Conservation (phyloP, 2,329 filamentous ascomycete species). For the Talaromyces rugulosus region DNA sequence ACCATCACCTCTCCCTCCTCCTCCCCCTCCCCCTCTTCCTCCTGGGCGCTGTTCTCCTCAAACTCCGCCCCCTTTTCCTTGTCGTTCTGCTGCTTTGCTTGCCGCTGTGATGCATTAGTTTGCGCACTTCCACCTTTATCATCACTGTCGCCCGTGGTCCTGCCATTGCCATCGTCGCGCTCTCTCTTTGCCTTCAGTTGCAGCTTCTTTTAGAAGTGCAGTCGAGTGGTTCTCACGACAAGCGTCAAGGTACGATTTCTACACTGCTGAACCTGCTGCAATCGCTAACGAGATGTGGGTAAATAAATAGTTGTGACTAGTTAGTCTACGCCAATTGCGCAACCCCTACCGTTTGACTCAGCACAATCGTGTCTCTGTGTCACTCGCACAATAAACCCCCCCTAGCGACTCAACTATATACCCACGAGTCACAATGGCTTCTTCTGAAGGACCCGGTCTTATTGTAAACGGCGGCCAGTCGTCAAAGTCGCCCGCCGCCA, state of each 20-base stretch:
- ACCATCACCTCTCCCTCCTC: background rate
- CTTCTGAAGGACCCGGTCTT: slow-evolving; percentile 26
- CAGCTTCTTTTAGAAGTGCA: background rate
- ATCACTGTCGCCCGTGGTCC: slow-evolving; percentile 8
- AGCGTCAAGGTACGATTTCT: background rate
- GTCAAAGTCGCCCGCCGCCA: slow-evolving; percentile 48
- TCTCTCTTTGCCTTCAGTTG: background rate
- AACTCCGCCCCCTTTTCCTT: background rate
- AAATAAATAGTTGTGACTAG: background rate
- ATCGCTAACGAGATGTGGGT: background rate
- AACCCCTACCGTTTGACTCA: background rate
- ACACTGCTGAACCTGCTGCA: background rate
- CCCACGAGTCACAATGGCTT: slow-evolving; percentile 25
- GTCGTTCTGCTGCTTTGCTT: background rate
- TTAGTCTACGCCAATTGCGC: background rate
- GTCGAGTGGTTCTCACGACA: background rate
- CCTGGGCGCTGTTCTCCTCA: background rate
- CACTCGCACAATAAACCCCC: background rate
- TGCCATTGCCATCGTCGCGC: background rate
- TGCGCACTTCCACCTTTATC: background rate
- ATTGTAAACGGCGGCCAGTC: slow-evolving; percentile 28
- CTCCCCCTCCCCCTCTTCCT: background rate
- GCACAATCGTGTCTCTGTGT: background rate
- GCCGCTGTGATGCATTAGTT: slow-evolving; percentile 13
- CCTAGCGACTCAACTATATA: background rate